Base-by-base conservation (phyloP, 345 rosid genomes). In the Gossypium raimondii region DNA sequence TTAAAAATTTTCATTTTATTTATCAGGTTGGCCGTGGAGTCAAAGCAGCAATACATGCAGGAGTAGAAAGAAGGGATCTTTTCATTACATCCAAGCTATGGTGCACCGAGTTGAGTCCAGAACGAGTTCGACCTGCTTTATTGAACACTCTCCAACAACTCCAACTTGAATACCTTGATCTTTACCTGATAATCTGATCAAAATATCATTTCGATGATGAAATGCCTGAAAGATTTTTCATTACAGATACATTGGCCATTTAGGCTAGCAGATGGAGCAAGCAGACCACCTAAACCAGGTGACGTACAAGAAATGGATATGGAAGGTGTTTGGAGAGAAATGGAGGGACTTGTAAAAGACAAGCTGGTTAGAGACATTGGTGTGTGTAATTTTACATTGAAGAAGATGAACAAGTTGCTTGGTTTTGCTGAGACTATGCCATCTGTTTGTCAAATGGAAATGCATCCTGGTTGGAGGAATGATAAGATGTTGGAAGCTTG, bases 381-480 rank as follows among this genome's bases (percentile, higher is more conserved):
- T 17, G 73, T 87, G 17, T 80, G 82, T 78, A 86, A 88, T 78
- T 88, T 85, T 77, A 80, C 86, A n/a, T 3, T 79, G 22, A 76
- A 81, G 72, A 88, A 88, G 82, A 87, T 86, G 74, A 78, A 82
- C 45, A 81, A 83, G 78, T 76, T 86, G 2, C 74, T 85, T 18
- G 70, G 64, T 7, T 76, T 83, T 48, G 87, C 87, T 34, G 81
- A 80, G 8, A 63, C 70, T 61, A 76, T 66, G 75, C 88, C 87
- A 56, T 78, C 89, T 4, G 88, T 85, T 22, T 89, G 88, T 59
- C 87, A 85, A 87, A 88, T 88, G 85, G 91, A 88, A 81, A 89
- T 87, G 93, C 93, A 89, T 79, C 89, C 90, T 2, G 89, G 90
- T 41, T 89, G 89, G 89, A 85, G 89, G 76, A 89, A 87, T 72